These are phyloP conservation scores for Castanopsis chinensis DNA, from an alignment of 306 rosid genomes.

Conservation along the genomic window DNA sequence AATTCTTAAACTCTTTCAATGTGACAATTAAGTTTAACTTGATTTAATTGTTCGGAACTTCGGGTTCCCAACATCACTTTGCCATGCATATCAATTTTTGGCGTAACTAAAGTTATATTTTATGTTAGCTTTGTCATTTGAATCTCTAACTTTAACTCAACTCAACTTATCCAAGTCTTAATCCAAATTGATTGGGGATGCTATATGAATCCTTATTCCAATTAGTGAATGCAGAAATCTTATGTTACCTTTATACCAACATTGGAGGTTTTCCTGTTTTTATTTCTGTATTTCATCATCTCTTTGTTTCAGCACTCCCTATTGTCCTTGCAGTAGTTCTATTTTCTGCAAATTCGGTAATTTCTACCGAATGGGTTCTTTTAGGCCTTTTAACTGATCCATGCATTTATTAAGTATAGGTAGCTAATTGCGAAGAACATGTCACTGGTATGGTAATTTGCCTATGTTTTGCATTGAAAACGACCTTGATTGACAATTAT, in stretches of 20 bases:
- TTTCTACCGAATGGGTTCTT: too few species aligned
- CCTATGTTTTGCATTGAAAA: too few species aligned
- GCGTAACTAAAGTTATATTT: slow-evolving; percentile 8
- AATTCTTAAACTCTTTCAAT: slow-evolving; percentile 30
- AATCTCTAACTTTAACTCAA: slow-evolving; percentile 5
- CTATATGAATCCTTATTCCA: background rate
- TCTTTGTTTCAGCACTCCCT: background rate
- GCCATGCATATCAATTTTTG: slow-evolving; percentile 3
- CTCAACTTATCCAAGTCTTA: background rate
- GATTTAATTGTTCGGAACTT: slow-evolving; percentile 4
- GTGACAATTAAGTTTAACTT: background rate
- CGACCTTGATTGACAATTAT: too few species aligned
- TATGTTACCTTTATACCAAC: background rate
- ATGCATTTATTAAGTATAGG: too few species aligned
- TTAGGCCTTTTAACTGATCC: too few species aligned
- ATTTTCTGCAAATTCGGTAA: too few species aligned
- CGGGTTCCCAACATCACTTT: background rate
- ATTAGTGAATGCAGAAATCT: background rate
- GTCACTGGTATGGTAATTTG: too few species aligned
- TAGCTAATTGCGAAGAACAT: too few species aligned
- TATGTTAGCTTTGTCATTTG: slow-evolving; percentile 2
- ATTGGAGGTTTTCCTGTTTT: background rate
- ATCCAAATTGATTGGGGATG: background rate
- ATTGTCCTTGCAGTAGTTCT: background rate
- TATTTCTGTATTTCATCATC: background rate